Evolutionary conservation across 2,329 filamentous ascomycete species (phyloP).

Genomic region (Xylariales sp.): DNA sequence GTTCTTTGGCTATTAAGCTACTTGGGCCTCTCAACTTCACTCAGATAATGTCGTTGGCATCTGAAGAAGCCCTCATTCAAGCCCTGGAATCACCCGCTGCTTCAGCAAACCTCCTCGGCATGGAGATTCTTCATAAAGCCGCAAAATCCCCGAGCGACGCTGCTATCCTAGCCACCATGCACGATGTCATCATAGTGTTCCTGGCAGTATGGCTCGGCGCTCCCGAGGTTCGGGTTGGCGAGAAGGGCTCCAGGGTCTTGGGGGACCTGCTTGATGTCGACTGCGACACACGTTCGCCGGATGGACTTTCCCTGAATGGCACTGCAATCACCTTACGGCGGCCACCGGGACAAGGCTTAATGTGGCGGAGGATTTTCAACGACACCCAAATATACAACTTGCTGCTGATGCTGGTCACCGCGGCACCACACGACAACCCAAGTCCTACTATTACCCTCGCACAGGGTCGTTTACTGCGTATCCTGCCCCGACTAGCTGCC

Average conservation of each 20-base stretch:
- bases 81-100: slow-evolving; percentile 51
- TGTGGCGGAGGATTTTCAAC: slow-evolving; percentile 51
- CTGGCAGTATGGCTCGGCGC: slow-evolving; percentile 49
- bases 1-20: slow-evolving; percentile 51
- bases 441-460: slow-evolving; percentile 42
- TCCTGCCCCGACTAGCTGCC: slow-evolving; percentile 45
- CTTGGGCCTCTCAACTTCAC: slow-evolving; percentile 49
- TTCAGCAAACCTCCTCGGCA: slow-evolving; percentile 53
- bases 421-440: slow-evolving; percentile 23
- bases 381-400: slow-evolving; percentile 39
- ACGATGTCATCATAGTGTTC: slow-evolving; percentile 42
- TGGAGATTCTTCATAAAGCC: slow-evolving; percentile 54
- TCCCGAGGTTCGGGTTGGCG: slow-evolving; percentile 50
- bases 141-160: slow-evolving; percentile 42
- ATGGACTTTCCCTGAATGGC: slow-evolving; percentile 25
- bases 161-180: slow-evolving; percentile 45
- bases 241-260: slow-evolving; percentile 45
- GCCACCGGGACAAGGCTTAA: slow-evolving; percentile 42
- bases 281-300: slow-evolving; percentile 35
- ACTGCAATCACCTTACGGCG: slow-evolving; percentile 33
- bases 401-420: slow-evolving; percentile 35
- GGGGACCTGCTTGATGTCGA: slow-evolving; percentile 53
- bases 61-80: slow-evolving; percentile 44
- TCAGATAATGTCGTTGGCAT: slow-evolving; percentile 46
- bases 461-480: slow-evolving; percentile 47